Percentiles rank a stretch among this genome's conserved stretches.
phyloP scores from a whole-genome alignment of 2,329 filamentous ascomycete species.

The Eutypa lata region DNA sequence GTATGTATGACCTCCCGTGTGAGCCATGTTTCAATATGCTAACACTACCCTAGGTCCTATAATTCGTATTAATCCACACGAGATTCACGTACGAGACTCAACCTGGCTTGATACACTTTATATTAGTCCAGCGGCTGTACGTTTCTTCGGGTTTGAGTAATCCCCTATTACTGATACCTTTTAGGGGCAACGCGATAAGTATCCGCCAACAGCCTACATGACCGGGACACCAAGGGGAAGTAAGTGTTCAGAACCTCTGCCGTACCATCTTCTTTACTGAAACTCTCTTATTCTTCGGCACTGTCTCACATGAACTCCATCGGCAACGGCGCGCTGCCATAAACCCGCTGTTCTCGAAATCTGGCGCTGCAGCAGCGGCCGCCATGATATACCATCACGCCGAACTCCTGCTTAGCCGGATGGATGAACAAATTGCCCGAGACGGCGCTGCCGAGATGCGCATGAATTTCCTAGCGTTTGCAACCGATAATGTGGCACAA shows the following conservation, averaged over 20 bases:
- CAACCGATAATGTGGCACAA: background rate
- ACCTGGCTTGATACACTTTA: constrained; percentile 10
- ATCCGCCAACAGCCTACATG: background rate
- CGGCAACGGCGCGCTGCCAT: background rate
- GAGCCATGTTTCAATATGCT: too few relatives aligned
- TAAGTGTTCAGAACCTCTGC: background rate
- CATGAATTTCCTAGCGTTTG: background rate
- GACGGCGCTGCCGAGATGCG: background rate
- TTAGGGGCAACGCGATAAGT: background rate
- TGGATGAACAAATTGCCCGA: background rate
- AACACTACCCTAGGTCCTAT: background rate
- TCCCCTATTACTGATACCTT: background rate
- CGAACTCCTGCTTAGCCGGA: background rate
- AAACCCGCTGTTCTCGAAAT: background rate
- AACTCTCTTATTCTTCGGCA: background rate
- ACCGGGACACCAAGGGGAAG: background rate
- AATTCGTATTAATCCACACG: background rate
- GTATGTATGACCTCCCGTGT: too few relatives aligned
- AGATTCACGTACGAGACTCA: constrained; percentile 10
- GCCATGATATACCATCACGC: background rate
- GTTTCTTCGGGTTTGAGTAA: too few relatives aligned
- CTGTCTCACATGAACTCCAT: background rate
- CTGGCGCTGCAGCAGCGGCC: background rate
- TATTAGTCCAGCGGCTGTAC: background rate
- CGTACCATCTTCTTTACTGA: too few relatives aligned